Evolutionary conservation across 441 rosid genomes (phyloP).

Genomic region (Bruguiera hainesii): DNA sequence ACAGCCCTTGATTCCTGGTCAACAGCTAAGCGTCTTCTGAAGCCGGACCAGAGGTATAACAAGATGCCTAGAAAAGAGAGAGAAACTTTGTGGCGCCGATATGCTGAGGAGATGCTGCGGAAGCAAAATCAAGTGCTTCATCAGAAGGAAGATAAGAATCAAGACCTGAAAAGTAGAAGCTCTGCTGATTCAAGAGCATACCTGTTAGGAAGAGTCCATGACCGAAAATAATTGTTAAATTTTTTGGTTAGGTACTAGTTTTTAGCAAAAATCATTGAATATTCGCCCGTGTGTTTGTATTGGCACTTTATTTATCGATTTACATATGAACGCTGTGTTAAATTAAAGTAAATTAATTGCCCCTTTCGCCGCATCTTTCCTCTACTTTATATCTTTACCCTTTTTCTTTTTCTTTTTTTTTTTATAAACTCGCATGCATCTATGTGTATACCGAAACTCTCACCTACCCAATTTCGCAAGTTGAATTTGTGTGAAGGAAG

Average conservation of each 20-base stretch:
- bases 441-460: too few species aligned
- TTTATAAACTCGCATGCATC: too few species aligned
- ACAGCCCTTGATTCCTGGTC: constrained; percentile 92
- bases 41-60: constrained; percentile 71
- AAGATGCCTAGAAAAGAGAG: constrained; percentile 90
- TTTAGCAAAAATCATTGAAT: neutral
- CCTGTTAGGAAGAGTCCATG: constrained; percentile 37
- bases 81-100: constrained; percentile 75
- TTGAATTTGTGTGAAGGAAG: too few species aligned
- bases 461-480: too few species aligned
- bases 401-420: too few species aligned
- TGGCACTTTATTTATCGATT: neutral
- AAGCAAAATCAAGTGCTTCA: constrained; percentile 50
- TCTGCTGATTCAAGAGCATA: constrained; percentile 36
- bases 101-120: constrained; percentile 57
- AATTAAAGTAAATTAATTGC: too few species aligned
- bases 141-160: constrained; percentile 49
- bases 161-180: constrained; percentile 45
- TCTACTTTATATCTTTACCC: too few species aligned
- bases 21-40: constrained; percentile 73
- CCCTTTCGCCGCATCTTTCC: too few species aligned
- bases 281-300: neutral
- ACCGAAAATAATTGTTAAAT: constrained; percentile 13
- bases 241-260: constrained; percentile 9
- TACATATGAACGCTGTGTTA: neutral